phyloP scores from a whole-genome alignment of 345 rosid species.

The Populus simonii region DNA sequence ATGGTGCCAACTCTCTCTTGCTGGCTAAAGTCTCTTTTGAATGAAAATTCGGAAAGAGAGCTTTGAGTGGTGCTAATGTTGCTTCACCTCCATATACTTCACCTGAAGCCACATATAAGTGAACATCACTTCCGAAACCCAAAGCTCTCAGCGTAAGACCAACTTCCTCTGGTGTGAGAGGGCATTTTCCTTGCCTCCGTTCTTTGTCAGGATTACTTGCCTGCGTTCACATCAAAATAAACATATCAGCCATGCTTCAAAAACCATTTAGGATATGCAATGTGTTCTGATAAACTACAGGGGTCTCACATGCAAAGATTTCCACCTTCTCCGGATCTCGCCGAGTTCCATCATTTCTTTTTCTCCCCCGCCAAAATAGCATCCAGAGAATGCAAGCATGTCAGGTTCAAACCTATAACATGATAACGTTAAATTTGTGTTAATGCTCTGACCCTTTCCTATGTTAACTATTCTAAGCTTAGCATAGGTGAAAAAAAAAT shows the following conservation, averaged over 20 bases:
- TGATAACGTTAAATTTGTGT: constrained; percentile 7
- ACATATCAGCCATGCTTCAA: not conserved
- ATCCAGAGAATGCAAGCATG: constrained; percentile 97
- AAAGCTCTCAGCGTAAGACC: constrained; percentile 88
- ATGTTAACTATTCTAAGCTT: not conserved
- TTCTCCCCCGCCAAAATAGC: constrained; percentile 88
- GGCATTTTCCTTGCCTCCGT: constrained; percentile 81
- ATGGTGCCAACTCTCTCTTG: constrained; percentile 64
- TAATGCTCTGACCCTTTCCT: not conserved
- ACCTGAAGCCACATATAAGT: constrained; percentile 87
- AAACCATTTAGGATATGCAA: not conserved
- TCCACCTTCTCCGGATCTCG: constrained; percentile 80
- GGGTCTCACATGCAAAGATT: constrained; percentile 65
- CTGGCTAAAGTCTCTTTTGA: constrained; percentile 78
- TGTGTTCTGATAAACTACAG: not conserved
- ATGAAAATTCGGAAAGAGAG: constrained; percentile 79
- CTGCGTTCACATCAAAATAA: constrained; percentile 36
- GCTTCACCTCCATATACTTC: constrained; percentile 87
- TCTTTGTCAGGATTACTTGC: constrained; percentile 71
- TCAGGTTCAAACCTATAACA: constrained; percentile 84
- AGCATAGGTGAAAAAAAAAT: not conserved
- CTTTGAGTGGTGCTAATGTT: constrained; percentile 72
- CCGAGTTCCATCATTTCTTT: constrained; percentile 74
- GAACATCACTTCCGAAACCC: constrained; percentile 80
- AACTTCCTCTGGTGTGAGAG: constrained; percentile 85